These are phyloP conservation scores for Entomortierella parvispora DNA, from an alignment of 192 early-diverging fungal genomes.

Conservation along the genomic window DNA sequence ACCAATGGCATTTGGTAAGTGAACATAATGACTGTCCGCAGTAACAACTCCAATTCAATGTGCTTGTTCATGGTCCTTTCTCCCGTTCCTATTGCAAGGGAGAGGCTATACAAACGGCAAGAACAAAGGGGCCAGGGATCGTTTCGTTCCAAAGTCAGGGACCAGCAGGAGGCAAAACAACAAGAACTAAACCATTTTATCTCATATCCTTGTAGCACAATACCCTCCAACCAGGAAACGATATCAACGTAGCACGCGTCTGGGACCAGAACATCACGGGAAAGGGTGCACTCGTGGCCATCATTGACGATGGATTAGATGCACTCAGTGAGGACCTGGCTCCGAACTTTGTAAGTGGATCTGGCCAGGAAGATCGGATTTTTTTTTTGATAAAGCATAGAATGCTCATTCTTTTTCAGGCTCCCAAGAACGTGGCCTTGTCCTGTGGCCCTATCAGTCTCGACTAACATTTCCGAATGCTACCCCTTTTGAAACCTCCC, in stretches of 20 bases:
- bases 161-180: background rate
- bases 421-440: background rate
- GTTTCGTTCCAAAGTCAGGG: too few species aligned
- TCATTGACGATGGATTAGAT: conserved; percentile 98
- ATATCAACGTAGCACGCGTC: conserved; percentile 93
- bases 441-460: background rate
- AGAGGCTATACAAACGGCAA: too few species aligned
- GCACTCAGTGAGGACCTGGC: conserved; percentile 83
- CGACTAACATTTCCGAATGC: conserved; percentile 1
- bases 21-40: background rate
- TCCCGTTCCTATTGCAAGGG: too few species aligned
- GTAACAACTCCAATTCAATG: conserved; percentile 1
- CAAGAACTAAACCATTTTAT: background rate
- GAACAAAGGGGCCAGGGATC: too few species aligned
- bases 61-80: background rate
- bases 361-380: background rate
- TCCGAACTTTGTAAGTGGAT: conserved; percentile 84
- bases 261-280: conserved; percentile 92
- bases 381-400: too few species aligned
- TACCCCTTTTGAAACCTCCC: background rate
- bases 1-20: conserved; percentile 88
- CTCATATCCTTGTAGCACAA: conserved; percentile 53
- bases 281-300: conserved; percentile 83
- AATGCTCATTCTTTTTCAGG: background rate
- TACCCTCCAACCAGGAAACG: conserved; percentile 67